Evolutionary conservation across 345 rosid species (phyloP), one percentile per base, ranked within the genome.

Genomic region (Citrus mangshanensis): DNA sequence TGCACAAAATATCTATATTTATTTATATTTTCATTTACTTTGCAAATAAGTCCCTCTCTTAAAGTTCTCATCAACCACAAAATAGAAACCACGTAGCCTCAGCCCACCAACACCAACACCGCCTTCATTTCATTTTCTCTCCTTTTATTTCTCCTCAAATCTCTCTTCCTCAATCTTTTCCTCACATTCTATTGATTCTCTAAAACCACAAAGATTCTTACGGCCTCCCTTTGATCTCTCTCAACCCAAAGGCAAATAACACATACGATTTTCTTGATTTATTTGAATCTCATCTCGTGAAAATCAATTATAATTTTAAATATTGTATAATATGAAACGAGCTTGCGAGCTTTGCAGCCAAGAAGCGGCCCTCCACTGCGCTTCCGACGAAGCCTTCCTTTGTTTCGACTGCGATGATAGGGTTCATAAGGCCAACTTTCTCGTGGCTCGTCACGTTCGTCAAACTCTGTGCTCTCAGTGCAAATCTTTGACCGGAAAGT

Each of bases 341-440:
- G 22, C 34, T 61, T 89, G 91, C 12, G 89, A 87, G 79, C 87
- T 89, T 42, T 89, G 91, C 85, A 7, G 38, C 1, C 69, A 51
- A 21, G 75, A 76, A 32, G 89, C 89, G 24, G 12, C 34, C 34
- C 72, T 87, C 77, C 83, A 84, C 85, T 89, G 89, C 68, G 75
- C 66, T 6, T 81, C 91, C 1, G 89, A 89, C 77, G 54, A 82
- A 16, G 91, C 89, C 24, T 87, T 85, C 56, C 88, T 89, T 24
- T 89, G 89, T 72, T 21, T 64, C 21, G 55, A 38, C 51, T 89
- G 91, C 81, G 88, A 89, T 73, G 32, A 80, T 63, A 58, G 71
- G 42, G 91, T 89, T 65, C 89, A 89, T 75, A 46, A 69, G 12
- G 87, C 88, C 28, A 89, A 89, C 85, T 89, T 89, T 78, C 87